Percentiles rank a stretch among this genome's conserved stretches.
phyloP scores from a whole-genome alignment of 192 early-diverging fungal genomes.

The Linnemannia schmuckeri region DNA sequence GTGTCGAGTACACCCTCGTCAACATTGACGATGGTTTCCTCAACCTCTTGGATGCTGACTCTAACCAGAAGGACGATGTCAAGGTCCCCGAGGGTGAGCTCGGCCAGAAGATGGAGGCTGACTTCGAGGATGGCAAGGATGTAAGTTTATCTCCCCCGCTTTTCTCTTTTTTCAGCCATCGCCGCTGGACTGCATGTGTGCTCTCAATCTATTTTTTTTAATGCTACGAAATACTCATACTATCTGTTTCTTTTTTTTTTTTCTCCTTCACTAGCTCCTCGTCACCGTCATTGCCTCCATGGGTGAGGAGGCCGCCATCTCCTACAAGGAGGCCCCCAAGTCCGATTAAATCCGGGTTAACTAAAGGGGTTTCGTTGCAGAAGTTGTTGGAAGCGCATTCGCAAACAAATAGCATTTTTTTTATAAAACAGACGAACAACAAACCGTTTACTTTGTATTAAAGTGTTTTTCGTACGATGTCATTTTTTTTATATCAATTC shows the following conservation, averaged over 20 bases:
- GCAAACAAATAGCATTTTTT: slow-evolving; percentile 31
- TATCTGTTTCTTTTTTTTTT: neutral
- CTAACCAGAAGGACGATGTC: slow-evolving; percentile 95
- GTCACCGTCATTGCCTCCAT: slow-evolving; percentile 91
- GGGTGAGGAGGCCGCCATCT: slow-evolving; percentile 92
- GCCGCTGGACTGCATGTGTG: neutral
- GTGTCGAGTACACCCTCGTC: slow-evolving; percentile 88
- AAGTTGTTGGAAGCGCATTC: slow-evolving; percentile 23
- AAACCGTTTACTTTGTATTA: slow-evolving; percentile 9
- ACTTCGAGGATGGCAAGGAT: slow-evolving; percentile 75
- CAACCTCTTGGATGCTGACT: slow-evolving; percentile 83
- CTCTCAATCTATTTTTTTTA: neutral
- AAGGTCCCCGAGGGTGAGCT: slow-evolving; percentile 90
- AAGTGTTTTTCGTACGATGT: slow-evolving; percentile 19
- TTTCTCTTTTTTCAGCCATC: neutral
- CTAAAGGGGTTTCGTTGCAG: slow-evolving; percentile 5
- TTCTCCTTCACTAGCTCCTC: slow-evolving; percentile 69
- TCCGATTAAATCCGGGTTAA: slow-evolving; percentile 31
- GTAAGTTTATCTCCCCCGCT: slow-evolving; percentile 9
- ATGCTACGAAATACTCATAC: neutral
- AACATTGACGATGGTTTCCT: slow-evolving; percentile 94
- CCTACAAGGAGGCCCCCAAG: slow-evolving; percentile 84
- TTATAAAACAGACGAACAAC: neutral
- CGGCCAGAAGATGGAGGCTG: slow-evolving; percentile 78
- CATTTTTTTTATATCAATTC: neutral